Percentiles rank a stretch among this genome's conserved stretches.
Evolutionary conservation across 2,329 filamentous ascomycete genomes (phyloP).

Genomic region (Exophiala phaeomuriformis): DNA sequence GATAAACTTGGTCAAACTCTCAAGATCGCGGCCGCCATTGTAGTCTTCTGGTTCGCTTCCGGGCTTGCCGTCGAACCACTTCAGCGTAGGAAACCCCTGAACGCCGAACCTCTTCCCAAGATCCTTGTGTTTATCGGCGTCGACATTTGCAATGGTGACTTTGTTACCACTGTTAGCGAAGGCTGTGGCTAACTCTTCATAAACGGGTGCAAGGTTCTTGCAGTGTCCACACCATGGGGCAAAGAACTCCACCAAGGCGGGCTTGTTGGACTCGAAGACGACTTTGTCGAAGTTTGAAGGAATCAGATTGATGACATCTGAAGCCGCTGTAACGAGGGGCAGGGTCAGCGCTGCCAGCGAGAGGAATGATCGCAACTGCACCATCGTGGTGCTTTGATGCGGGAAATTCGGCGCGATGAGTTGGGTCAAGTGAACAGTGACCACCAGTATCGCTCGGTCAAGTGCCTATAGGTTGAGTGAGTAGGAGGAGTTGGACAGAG

Average conservation of each 20-base stretch:
- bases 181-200: constrained; percentile 74
- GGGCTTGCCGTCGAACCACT: constrained; percentile 89
- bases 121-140: constrained; percentile 79
- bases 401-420: not conserved
- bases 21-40: constrained; percentile 76
- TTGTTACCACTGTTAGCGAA: constrained; percentile 68
- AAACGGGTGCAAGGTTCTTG: constrained; percentile 92
- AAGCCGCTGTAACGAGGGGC: constrained; percentile 58
- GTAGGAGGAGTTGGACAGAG: not conserved
- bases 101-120: constrained; percentile 82
- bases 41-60: constrained; percentile 79
- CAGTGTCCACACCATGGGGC: constrained; percentile 99
- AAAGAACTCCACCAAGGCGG: constrained; percentile 95
- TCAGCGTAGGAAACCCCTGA: constrained; percentile 92
- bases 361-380: constrained; percentile 18
- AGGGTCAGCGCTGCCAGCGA: constrained; percentile 35
- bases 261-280: constrained; percentile 85
- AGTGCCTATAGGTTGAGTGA: not conserved
- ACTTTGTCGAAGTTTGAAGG: constrained; percentile 87
- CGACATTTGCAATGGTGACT: constrained; percentile 88
- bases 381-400: constrained; percentile 10
- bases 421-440: not conserved
- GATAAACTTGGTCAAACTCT: constrained; percentile 74
- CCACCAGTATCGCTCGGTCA: not conserved
- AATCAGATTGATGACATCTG: constrained; percentile 81